Percentiles rank a stretch among this genome's conserved stretches.
Conservation (phyloP, 2,329 filamentous ascomycete genomes). For the Chlorencoelia australis region DNA sequence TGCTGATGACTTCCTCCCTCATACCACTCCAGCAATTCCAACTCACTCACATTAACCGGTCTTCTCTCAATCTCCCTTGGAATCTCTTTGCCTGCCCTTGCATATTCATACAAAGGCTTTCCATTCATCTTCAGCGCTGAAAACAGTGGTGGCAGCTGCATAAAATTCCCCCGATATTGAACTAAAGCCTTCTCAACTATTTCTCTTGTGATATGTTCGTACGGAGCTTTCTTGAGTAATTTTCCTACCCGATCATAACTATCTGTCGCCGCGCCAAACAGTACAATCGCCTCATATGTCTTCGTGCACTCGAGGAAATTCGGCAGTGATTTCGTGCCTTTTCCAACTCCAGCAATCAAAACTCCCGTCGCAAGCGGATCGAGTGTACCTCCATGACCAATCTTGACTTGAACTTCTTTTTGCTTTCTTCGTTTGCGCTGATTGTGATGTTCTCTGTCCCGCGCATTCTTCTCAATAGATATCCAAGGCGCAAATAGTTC, state of each 20-base stretch:
- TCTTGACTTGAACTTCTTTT: slow-evolving; percentile 68
- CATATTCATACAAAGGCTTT: slow-evolving; percentile 93
- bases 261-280: slow-evolving; percentile 90
- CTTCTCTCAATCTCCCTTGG: slow-evolving; percentile 76
- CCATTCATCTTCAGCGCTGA: slow-evolving; percentile 89
- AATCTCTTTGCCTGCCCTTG: slow-evolving; percentile 76
- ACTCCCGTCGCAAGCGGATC: slow-evolving; percentile 92
- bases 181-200: slow-evolving; percentile 67
- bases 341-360: slow-evolving; percentile 77
- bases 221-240: slow-evolving; percentile 63
- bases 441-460: slow-evolving; percentile 44
- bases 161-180: slow-evolving; percentile 69
- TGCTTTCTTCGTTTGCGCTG: slow-evolving; percentile 45
- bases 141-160: slow-evolving; percentile 86
- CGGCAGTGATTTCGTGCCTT: slow-evolving; percentile 72
- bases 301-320: slow-evolving; percentile 84
- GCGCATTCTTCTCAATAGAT: slow-evolving; percentile 46
- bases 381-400: slow-evolving; percentile 91
- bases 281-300: slow-evolving; percentile 77
- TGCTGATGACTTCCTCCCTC: slow-evolving; percentile 73
- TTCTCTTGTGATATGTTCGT: slow-evolving; percentile 71
- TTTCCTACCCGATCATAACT: slow-evolving; percentile 84
- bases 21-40: slow-evolving; percentile 78
- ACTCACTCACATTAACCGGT: slow-evolving; percentile 64
- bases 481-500: slow-evolving; percentile 70